Evolutionary conservation across 805 yeast genomes (phyloP), one percentile per base, ranked within the genome.

Genomic region (Lipomyces mesembrius): DNA sequence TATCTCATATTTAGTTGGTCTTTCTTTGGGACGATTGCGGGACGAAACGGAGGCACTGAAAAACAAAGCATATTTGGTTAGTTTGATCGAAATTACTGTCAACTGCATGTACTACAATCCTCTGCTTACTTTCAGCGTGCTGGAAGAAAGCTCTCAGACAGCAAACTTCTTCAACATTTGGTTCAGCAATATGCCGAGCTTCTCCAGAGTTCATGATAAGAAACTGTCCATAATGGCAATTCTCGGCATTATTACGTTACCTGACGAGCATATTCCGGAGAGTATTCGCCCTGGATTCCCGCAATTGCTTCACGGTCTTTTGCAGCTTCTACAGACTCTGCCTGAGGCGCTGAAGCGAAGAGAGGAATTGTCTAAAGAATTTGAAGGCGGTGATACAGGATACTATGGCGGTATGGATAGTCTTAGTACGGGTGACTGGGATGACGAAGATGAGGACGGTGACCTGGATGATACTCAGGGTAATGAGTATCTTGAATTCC

Each of bases 171-270:
- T 93, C 73, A 81, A 81, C 32, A 76, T 81, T 62, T 92, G 97
- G 97, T 85, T 89, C 74, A 80, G 83, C 25, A 72, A 82, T 9
- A 79, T 87, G 52, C 84, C 87, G 3, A 78, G 80, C 34, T 82
- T 89, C 72, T 83, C 83, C 27, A 81, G 96, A 67, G 96, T 91
- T 1, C 90, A 84, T 74, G 98, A 94, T 77, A 82, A 91, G 76
- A 93, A 92, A 77, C 78, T 94, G 55, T 86, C 91, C 0, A 80
- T 86, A 2, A 77, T 94, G 70, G 96, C 95, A 0, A 75, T 89
- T 27, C 77, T 93, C 65, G 81, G 86, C 11, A 66, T 91, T 14
- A 70, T 86, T 52, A 65, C 78, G 3, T 58, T 73, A 2, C 75
- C 76, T 1, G 79, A 78, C 12, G 72, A 74, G 0, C 71, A 76